Evolutionary conservation across 1,139 yeast species (phyloP).

Genomic region (Magnusiomyces ingens): DNA sequence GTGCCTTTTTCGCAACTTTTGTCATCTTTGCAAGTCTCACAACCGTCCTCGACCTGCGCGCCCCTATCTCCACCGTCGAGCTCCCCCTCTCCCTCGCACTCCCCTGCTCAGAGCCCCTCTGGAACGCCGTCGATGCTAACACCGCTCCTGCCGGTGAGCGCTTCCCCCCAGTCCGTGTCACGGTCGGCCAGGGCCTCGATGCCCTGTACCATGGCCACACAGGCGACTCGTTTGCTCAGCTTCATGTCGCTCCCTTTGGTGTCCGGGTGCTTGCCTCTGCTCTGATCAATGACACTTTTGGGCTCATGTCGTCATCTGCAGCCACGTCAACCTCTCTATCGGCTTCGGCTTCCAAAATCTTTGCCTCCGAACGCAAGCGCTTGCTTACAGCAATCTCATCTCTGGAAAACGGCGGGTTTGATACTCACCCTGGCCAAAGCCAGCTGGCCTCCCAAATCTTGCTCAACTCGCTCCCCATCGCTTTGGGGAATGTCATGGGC

Average conservation of each 20-base stretch:
- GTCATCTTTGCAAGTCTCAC: constrained; percentile 28
- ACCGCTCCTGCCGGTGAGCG: not conserved
- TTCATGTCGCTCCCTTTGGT: constrained; percentile 13
- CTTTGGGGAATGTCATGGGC: constrained; percentile 7
- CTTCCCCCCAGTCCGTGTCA: constrained; percentile 1
- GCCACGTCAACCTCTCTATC: not conserved
- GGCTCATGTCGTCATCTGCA: constrained; percentile 1
- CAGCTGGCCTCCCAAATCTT: constrained; percentile 19
- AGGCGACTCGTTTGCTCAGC: not conserved
- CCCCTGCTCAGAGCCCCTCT: constrained; percentile 32
- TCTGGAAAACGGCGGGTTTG: constrained; percentile 19
- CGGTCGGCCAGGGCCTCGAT: constrained; percentile 2
- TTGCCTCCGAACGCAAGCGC: not conserved
- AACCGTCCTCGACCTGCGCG: not conserved
- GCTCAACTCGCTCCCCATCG: constrained; percentile 6
- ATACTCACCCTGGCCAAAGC: constrained; percentile 25
- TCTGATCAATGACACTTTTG: constrained; percentile 8
- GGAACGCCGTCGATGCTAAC: constrained; percentile 23
- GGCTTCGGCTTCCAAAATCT: not conserved
- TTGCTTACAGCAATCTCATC: constrained; percentile 7
- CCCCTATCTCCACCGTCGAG: constrained; percentile 4
- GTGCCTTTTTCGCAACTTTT: constrained; percentile 31
- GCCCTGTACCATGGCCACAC: not conserved
- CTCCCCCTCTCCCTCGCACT: constrained; percentile 13
- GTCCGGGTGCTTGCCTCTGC: constrained; percentile 11